phyloP scores from a whole-genome alignment of 1,284 basidiomycete genomes.

The Mycosarcoma maydis region DNA sequence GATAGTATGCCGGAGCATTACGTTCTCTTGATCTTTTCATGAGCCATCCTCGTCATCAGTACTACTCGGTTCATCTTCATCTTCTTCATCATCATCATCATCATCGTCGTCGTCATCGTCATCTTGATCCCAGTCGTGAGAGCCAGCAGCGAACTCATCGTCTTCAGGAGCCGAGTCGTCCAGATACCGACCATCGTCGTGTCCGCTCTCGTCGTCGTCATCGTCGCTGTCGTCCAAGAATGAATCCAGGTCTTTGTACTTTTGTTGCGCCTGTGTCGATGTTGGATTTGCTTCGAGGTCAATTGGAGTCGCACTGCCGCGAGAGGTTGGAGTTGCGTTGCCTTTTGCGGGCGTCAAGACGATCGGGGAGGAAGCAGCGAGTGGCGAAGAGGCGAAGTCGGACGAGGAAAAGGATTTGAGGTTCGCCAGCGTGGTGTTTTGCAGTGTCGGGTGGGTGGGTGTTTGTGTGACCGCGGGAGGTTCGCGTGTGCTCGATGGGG shows the following conservation, averaged over 20 bases:
- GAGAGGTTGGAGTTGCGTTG: slow-evolving; percentile 6
- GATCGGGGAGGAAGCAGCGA: slow-evolving; percentile 4
- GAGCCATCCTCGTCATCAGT: slow-evolving; percentile 14
- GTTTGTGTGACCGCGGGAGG: slow-evolving; percentile 19
- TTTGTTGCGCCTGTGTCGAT: slow-evolving; percentile 11
- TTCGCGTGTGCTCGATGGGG: slow-evolving; percentile 26
- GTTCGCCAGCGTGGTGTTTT: slow-evolving; percentile 26
- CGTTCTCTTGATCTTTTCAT: background rate
- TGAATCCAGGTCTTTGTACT: slow-evolving; percentile 61
- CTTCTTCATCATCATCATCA: slow-evolving; percentile 15
- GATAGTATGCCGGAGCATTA: background rate
- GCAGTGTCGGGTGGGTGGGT: slow-evolving; percentile 9
- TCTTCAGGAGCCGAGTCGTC: slow-evolving; percentile 56
- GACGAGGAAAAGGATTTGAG: slow-evolving; percentile 39
- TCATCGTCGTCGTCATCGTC: slow-evolving; percentile 22
- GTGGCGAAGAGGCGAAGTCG: slow-evolving; percentile 19
- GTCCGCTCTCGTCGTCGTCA: slow-evolving; percentile 24
- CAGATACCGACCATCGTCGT: slow-evolving; percentile 9
- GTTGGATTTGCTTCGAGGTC: slow-evolving; percentile 24
- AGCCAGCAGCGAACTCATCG: slow-evolving; percentile 40
- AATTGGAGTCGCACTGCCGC: slow-evolving; percentile 25
- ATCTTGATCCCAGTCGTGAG: slow-evolving; percentile 15
- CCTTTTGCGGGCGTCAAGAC: slow-evolving; percentile 18
- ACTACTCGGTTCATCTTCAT: slow-evolving; percentile 19
- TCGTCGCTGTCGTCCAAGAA: slow-evolving; percentile 62